Evolutionary conservation across 2,329 filamentous ascomycete genomes (phyloP).

Genomic region (Neophaeococcomyces aloes): DNA sequence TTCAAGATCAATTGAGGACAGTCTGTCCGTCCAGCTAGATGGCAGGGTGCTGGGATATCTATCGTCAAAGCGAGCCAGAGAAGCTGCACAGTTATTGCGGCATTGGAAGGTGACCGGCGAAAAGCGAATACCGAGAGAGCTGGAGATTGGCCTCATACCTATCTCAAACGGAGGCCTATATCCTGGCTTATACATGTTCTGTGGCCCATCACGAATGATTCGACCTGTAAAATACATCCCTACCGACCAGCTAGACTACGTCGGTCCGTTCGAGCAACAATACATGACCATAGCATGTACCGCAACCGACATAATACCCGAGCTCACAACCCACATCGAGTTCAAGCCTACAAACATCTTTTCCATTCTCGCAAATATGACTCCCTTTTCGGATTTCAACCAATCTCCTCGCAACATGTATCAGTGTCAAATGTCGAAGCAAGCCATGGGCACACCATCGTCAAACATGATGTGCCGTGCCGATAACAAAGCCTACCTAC

Average conservation of each 20-base stretch:
- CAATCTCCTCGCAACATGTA: conserved; percentile 99
- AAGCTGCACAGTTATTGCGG: conserved; percentile 75
- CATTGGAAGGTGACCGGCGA: conserved; percentile 92
- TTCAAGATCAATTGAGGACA: conserved; percentile 69
- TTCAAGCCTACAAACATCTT: conserved; percentile 92
- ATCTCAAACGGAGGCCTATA: conserved; percentile 86
- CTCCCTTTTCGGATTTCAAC: conserved; percentile 97
- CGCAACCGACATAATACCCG: conserved; percentile 77
- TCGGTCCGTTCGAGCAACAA: conserved; percentile 90
- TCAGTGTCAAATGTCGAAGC: conserved; percentile 98
- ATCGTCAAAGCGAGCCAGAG: conserved; percentile 67
- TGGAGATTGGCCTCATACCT: conserved; percentile 88
- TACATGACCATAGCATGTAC: conserved; percentile 96
- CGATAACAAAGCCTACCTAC: conserved; percentile 91
- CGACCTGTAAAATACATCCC: conserved; percentile 87
- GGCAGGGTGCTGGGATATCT: conserved; percentile 86
- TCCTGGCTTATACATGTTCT: conserved; percentile 89
- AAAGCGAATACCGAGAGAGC: conserved; percentile 65
- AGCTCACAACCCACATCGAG: conserved; percentile 86
- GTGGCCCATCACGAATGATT: conserved; percentile 74
- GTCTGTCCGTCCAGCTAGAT: conserved; percentile 80
- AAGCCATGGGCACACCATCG: conserved; percentile 95
- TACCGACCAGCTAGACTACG: conserved; percentile 72
- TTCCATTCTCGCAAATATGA: conserved; percentile 96
- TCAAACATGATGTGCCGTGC: conserved; percentile 76